These are phyloP conservation scores for Chrysoporthe puriensis DNA, from an alignment of 2,329 filamentous ascomycete species.

Conservation along the genomic window DNA sequence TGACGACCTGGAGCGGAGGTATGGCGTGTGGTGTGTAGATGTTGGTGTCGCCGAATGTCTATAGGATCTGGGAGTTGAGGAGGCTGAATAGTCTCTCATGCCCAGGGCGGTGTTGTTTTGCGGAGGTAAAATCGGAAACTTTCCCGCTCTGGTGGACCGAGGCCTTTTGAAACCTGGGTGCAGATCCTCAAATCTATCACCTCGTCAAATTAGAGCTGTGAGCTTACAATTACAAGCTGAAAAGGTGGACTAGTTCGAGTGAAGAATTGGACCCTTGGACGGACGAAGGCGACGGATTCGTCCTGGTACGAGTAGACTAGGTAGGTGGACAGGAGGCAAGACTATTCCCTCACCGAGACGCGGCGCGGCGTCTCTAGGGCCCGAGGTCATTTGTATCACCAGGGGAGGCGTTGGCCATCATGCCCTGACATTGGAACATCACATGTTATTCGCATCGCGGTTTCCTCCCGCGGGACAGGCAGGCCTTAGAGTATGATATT, in stretches of 20 bases:
- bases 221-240: neutral
- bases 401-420: neutral
- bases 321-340: neutral
- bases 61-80: neutral
- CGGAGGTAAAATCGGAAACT: neutral
- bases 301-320: conserved; percentile 1
- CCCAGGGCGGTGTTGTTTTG: neutral
- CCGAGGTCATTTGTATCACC: neutral
- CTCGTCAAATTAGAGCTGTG: neutral
- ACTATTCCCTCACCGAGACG: neutral
- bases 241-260: neutral
- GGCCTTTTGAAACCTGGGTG: neutral
- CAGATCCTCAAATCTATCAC: neutral
- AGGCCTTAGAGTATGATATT: neutral
- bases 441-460: neutral
- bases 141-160: conserved; percentile 10
- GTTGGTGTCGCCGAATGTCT: neutral
- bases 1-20: neutral
- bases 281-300: conserved; percentile 2
- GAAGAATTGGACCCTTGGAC: neutral
- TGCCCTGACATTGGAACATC: neutral
- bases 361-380: neutral
- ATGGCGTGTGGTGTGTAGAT: neutral
- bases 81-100: conserved; percentile 2
- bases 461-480: neutral